phyloP scores from a whole-genome alignment of 2,329 filamentous ascomycete species.

The Xylaria sp. region DNA sequence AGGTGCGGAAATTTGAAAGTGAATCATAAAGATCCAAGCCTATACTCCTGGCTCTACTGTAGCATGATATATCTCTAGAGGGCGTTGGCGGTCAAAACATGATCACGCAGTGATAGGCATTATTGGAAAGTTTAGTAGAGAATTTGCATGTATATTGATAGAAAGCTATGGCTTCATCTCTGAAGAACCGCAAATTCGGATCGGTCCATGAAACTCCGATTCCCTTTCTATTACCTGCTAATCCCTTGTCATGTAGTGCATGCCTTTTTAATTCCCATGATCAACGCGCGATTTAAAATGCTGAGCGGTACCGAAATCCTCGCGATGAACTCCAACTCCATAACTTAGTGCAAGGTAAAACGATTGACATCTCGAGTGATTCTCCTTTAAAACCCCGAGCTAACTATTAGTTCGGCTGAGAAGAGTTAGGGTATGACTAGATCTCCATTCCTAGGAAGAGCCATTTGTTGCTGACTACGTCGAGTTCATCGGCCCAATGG shows the following conservation, averaged over 20 bases:
- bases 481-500: constrained; percentile 72
- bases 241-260: constrained; percentile 5
- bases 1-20: constrained; percentile 82
- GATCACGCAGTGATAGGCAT: constrained; percentile 13
- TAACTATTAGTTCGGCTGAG: neutral
- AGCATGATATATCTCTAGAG: constrained; percentile 35
- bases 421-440: constrained; percentile 50
- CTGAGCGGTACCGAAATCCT: constrained; percentile 14
- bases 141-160: constrained; percentile 37
- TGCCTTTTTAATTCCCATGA: constrained; percentile 25
- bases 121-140: constrained; percentile 18
- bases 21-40: constrained; percentile 50
- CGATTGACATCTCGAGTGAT: neutral
- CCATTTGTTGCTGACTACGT: constrained; percentile 81
- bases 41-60: constrained; percentile 21
- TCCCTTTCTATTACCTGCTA: neutral
- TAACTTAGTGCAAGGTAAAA: neutral
- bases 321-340: constrained; percentile 31
- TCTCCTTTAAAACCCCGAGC: neutral
- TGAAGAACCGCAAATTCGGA: constrained; percentile 27
- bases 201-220: constrained; percentile 28
- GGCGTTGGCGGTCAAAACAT: constrained; percentile 38
- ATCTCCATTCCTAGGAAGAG: constrained; percentile 90
- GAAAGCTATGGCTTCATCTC: constrained; percentile 25
- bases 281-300: constrained; percentile 22